These are phyloP conservation scores for Sphaerostilbella broomeana DNA, from an alignment of 2,329 filamentous ascomycete genomes.

Conservation along the genomic window DNA sequence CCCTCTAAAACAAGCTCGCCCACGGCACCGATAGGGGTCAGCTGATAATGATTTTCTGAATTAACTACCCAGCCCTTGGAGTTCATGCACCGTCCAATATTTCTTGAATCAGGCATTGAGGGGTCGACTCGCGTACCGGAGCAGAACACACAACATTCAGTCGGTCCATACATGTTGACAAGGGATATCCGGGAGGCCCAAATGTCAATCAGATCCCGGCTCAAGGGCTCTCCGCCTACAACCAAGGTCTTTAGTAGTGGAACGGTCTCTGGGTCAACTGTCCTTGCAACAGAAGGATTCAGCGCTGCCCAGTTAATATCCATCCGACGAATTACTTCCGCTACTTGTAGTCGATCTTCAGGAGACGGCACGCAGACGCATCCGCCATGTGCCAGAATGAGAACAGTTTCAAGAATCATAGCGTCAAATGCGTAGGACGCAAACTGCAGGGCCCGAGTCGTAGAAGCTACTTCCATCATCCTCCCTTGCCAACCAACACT, in stretches of 20 bases:
- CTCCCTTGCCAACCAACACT: too few relatives aligned
- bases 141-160: slow-evolving; percentile 13
- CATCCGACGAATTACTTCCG: neutral
- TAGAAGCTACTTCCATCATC: neutral
- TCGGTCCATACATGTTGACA: slow-evolving; percentile 3
- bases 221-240: slow-evolving; percentile 11
- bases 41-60: neutral
- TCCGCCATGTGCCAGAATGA: slow-evolving; percentile 9
- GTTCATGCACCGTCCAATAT: neutral
- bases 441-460: slow-evolving; percentile 11
- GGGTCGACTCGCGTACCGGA: slow-evolving; percentile 1
- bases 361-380: slow-evolving; percentile 17
- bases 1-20: slow-evolving; percentile 27
- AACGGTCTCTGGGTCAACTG: neutral
- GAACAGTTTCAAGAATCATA: slow-evolving; percentile 6
- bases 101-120: neutral
- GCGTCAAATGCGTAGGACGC: slow-evolving; percentile 12
- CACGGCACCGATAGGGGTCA: neutral
- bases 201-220: neutral
- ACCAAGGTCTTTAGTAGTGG: slow-evolving; percentile 10
- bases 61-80: slow-evolving; percentile 34
- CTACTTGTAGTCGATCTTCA: slow-evolving; percentile 6
- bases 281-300: slow-evolving; percentile 2
- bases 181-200: neutral
- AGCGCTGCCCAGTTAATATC: slow-evolving; percentile 2